Conservation (phyloP, 1,284 basidiomycete species). For the Moniliella sp. region DNA sequence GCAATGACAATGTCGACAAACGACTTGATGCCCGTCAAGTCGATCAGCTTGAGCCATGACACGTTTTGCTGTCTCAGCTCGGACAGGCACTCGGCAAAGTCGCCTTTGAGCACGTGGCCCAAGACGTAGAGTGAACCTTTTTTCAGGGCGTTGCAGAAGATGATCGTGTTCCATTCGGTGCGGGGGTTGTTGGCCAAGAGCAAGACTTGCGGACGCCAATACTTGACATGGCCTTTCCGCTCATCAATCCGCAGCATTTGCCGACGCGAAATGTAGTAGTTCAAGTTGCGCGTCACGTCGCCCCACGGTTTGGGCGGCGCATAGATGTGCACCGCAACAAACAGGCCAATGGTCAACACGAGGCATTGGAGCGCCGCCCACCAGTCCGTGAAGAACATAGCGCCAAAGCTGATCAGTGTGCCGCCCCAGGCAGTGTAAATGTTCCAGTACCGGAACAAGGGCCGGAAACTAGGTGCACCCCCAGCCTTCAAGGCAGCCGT, state of each 20-base stretch:
- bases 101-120: constrained; percentile 30
- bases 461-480: constrained; percentile 30
- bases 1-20: constrained; percentile 32
- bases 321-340: constrained; percentile 26
- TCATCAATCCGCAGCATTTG: constrained; percentile 30
- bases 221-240: constrained; percentile 31
- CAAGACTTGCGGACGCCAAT: constrained; percentile 32
- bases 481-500: constrained; percentile 30
- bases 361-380: constrained; percentile 18
- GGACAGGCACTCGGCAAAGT: constrained; percentile 25
- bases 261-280: constrained; percentile 31
- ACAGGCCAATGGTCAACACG: constrained; percentile 20
- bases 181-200: constrained; percentile 29
- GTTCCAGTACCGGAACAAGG: constrained; percentile 33
- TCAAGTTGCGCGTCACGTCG: constrained; percentile 30
- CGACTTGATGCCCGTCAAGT: constrained; percentile 26
- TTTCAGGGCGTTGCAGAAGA: constrained; percentile 33
- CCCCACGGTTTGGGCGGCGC: constrained; percentile 33
- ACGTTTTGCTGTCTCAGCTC: constrained; percentile 28
- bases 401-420: constrained; percentile 18
- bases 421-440: constrained; percentile 31
- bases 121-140: constrained; percentile 31
- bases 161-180: constrained; percentile 31
- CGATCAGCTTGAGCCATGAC: constrained; percentile 32
- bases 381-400: constrained; percentile 29